Conservation (phyloP, 345 rosid genomes). For the Salix arbutifolia region DNA sequence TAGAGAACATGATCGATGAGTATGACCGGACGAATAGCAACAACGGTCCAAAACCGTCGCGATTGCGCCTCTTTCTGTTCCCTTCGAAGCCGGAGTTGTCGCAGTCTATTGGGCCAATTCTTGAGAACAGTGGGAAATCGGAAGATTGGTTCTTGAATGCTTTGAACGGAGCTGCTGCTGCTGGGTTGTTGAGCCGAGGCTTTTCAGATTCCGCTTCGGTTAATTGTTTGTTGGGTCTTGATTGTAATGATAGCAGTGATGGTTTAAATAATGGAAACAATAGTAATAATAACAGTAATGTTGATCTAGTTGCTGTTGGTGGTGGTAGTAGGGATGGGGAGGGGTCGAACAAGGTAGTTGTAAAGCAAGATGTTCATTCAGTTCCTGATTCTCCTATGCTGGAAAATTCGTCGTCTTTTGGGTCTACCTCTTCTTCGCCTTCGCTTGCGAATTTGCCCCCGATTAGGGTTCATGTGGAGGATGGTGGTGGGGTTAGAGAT, state of each 20-base stretch:
- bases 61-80: constrained; percentile 77
- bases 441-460: constrained; percentile 84
- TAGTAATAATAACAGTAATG: constrained; percentile 12
- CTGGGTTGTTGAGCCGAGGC: constrained; percentile 53
- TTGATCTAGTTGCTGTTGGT: constrained; percentile 23
- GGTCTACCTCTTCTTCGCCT: constrained; percentile 89
- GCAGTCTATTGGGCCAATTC: constrained; percentile 68
- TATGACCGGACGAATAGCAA: constrained; percentile 62
- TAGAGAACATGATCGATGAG: constrained; percentile 95
- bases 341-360: constrained; percentile 16
- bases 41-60: constrained; percentile 44
- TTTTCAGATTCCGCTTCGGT: constrained; percentile 73
- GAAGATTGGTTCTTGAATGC: constrained; percentile 94
- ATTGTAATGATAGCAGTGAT: constrained; percentile 35
- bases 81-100: constrained; percentile 63
- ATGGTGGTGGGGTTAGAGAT: constrained; percentile 37
- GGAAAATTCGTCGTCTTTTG: constrained; percentile 85
- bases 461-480: constrained; percentile 73
- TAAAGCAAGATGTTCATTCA: constrained; percentile 52
- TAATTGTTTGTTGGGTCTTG: constrained; percentile 73
- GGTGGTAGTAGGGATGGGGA: constrained; percentile 26
- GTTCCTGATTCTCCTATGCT: constrained; percentile 94
- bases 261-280: neutral
- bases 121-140: constrained; percentile 59
- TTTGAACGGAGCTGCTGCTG: constrained; percentile 45